Evolutionary conservation across 73 alveolate genomes (phyloP).

Genomic region (Paramecium primaurelia): DNA sequence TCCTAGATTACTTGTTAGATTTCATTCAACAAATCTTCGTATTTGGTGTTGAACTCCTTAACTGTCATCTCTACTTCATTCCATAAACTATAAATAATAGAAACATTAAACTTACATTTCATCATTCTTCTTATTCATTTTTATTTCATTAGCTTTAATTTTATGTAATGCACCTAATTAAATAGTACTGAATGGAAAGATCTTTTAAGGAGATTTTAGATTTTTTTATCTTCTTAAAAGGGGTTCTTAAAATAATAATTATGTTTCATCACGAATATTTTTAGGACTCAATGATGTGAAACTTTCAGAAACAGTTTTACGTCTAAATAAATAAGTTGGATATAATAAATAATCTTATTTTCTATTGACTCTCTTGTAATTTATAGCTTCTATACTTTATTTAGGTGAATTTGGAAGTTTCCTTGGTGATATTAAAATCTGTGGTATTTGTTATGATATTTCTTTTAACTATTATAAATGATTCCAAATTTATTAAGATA

Average conservation of each 20-base stretch:
- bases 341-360: slow-evolving; percentile 25
- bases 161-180: neutral
- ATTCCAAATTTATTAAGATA: slow-evolving; percentile 25
- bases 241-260: slow-evolving; percentile 18
- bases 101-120: neutral
- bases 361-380: neutral
- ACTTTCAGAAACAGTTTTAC: slow-evolving; percentile 32
- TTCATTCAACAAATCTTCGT: neutral
- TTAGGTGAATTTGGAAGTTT: slow-evolving; percentile 13
- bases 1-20: neutral
- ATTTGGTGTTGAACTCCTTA: neutral
- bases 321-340: slow-evolving; percentile 42
- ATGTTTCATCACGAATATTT: slow-evolving; percentile 16
- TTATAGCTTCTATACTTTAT: neutral
- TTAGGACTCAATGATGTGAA: slow-evolving; percentile 40
- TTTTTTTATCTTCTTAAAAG: neutral
- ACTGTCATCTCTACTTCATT: neutral
- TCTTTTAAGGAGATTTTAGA: neutral
- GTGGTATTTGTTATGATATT: slow-evolving; percentile 22
- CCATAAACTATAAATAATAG: neutral
- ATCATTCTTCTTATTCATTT: neutral
- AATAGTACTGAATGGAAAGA: slow-evolving; percentile 31
- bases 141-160: slow-evolving; percentile 7
- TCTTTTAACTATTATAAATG: slow-evolving; percentile 1
- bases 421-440: neutral